These are phyloP conservation scores for Mortierella sp. DNA, from an alignment of 371 early-diverging fungal species.

Conservation along the genomic window DNA sequence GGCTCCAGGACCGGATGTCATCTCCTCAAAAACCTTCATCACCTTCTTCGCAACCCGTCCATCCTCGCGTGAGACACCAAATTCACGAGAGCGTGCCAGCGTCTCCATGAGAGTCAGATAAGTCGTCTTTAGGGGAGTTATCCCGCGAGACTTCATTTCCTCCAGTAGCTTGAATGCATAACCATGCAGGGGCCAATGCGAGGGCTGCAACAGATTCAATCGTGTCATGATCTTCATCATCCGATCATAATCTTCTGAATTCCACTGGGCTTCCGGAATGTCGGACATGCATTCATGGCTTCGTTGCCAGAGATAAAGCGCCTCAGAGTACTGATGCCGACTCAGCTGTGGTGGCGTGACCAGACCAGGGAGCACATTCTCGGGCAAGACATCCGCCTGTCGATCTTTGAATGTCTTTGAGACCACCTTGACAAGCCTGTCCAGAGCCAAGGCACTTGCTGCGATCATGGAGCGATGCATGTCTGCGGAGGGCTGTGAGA, in stretches of 20 bases:
- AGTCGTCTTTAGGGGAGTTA: conserved; percentile 27
- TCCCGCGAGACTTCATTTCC: conserved; percentile 22
- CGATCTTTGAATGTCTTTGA: conserved; percentile 32
- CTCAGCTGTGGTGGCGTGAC: conserved; percentile 30
- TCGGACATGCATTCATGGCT: conserved; percentile 9
- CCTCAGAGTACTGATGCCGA: conserved; percentile 21
- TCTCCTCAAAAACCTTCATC: conserved; percentile 29
- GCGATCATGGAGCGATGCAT: conserved; percentile 27
- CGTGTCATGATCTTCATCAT: conserved; percentile 22
- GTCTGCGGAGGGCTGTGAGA: neutral
- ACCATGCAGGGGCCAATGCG: conserved; percentile 15
- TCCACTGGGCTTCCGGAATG: conserved; percentile 21
- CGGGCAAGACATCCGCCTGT: conserved; percentile 27
- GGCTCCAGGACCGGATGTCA: conserved; percentile 17
- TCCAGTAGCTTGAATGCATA: conserved; percentile 7
- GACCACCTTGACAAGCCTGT: conserved; percentile 18
- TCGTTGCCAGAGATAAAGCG: conserved; percentile 11
- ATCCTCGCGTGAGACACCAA: conserved; percentile 16
- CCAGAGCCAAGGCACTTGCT: conserved; percentile 21
- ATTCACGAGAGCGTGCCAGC: conserved; percentile 41
- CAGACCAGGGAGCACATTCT: conserved; percentile 34
- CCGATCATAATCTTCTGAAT: conserved; percentile 35
- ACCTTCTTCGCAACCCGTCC: conserved; percentile 13
- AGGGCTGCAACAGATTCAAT: conserved; percentile 32
- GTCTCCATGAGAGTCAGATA: conserved; percentile 43